These are phyloP conservation scores for Scleromitrula shiraiana DNA, from an alignment of 2,329 filamentous ascomycete species.

Conservation along the genomic window DNA sequence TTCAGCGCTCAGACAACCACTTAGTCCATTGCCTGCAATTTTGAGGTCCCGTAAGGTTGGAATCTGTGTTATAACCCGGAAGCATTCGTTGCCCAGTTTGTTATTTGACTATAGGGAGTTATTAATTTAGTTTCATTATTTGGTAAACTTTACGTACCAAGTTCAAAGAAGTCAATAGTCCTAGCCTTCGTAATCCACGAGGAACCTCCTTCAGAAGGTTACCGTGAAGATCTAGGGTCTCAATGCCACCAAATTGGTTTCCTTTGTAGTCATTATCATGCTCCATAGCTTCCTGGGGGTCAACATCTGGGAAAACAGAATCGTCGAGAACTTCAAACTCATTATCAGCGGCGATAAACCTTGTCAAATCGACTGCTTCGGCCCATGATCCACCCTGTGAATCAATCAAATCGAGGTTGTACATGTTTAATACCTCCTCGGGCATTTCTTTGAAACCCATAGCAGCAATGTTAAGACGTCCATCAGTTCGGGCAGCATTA, in stretches of 20 bases:
- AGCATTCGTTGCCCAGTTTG: slow-evolving; percentile 60
- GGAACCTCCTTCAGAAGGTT: slow-evolving; percentile 70
- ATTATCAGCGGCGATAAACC: slow-evolving; percentile 83
- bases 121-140: not conserved
- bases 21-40: slow-evolving; percentile 68
- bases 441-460: slow-evolving; percentile 76
- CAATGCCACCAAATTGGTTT: slow-evolving; percentile 74
- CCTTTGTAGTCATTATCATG: slow-evolving; percentile 57
- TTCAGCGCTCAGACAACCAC: slow-evolving; percentile 56
- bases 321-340: slow-evolving; percentile 70
- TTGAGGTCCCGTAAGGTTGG: slow-evolving; percentile 68
- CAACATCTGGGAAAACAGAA: slow-evolving; percentile 67
- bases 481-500: slow-evolving; percentile 63
- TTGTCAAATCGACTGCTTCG: slow-evolving; percentile 79
- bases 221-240: slow-evolving; percentile 77
- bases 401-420: slow-evolving; percentile 64
- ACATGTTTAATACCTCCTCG: slow-evolving; percentile 80
- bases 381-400: slow-evolving; percentile 68
- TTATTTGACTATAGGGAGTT: slow-evolving; percentile 61
- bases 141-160: slow-evolving; percentile 46
- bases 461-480: slow-evolving; percentile 80
- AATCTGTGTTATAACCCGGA: slow-evolving; percentile 70
- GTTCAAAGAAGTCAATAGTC: slow-evolving; percentile 72
- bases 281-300: slow-evolving; percentile 46
- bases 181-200: slow-evolving; percentile 63